Conservation (phyloP, 139 green algal species). For the Zygnema circumcarinatum region DNA sequence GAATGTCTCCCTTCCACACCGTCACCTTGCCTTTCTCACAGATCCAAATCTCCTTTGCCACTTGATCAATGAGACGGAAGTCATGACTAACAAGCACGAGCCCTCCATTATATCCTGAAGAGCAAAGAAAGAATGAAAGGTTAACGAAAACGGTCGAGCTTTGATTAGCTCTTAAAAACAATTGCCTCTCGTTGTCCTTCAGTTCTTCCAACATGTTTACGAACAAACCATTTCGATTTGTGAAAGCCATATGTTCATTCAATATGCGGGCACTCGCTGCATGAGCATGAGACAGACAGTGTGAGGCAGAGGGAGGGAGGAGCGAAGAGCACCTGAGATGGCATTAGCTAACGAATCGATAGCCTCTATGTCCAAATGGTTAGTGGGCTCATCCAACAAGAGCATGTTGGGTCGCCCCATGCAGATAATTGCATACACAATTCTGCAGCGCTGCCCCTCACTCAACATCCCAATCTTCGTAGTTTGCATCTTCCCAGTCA, state of each 20-base stretch:
- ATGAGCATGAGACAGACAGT: too few species aligned
- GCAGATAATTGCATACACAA: slow-evolving; percentile 93
- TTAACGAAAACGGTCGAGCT: too few species aligned
- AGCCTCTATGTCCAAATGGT: slow-evolving; percentile 91
- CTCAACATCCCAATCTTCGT: slow-evolving; percentile 80
- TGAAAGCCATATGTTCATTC: too few species aligned
- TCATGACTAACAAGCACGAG: slow-evolving; percentile 68
- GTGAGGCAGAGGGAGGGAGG: too few species aligned
- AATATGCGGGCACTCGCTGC: too few species aligned
- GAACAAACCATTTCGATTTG: too few species aligned
- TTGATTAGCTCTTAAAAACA: neutral
- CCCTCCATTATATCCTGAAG: slow-evolving; percentile 80
- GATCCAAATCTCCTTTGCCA: slow-evolving; percentile 93
- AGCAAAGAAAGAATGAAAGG: slow-evolving; percentile 17
- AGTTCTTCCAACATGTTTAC: too few species aligned
- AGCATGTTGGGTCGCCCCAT: slow-evolving; percentile 88
- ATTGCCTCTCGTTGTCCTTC: neutral
- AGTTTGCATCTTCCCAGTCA: slow-evolving; percentile 77
- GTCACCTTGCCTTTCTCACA: slow-evolving; percentile 78
- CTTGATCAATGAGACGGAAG: slow-evolving; percentile 69
- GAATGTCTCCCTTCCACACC: slow-evolving; percentile 84
- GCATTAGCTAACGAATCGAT: slow-evolving; percentile 90
- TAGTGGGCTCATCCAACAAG: slow-evolving; percentile 78
- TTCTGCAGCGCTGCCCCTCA: slow-evolving; percentile 86
- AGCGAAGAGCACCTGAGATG: slow-evolving; percentile 63